These are phyloP conservation scores for Metschnikowia arizonensis DNA, from an alignment of 805 yeast genomes.

Conservation along the genomic window DNA sequence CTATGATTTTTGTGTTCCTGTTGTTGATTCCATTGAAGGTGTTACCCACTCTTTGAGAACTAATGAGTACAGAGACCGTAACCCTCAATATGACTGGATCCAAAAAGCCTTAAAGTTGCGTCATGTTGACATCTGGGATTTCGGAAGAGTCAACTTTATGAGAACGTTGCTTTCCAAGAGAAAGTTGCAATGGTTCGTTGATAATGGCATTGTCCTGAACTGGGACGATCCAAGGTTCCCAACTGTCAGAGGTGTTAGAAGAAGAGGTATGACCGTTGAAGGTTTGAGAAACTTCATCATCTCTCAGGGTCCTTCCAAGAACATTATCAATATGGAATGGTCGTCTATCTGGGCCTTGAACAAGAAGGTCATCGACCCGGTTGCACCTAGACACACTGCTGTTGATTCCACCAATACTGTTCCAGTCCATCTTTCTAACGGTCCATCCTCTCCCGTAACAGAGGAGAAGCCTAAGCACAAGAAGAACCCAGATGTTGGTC, in stretches of 20 bases:
- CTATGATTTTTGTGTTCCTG: slow-evolving; percentile 97
- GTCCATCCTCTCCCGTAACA: slow-evolving; percentile 55
- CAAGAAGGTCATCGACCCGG: slow-evolving; percentile 94
- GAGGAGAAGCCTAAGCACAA: slow-evolving; percentile 91
- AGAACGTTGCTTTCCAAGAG: slow-evolving; percentile 95
- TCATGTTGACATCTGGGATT: slow-evolving; percentile 96
- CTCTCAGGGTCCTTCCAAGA: slow-evolving; percentile 96
- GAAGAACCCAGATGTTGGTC: slow-evolving; percentile 89
- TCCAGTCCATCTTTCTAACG: slow-evolving; percentile 60
- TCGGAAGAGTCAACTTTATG: slow-evolving; percentile 93
- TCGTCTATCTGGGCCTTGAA: slow-evolving; percentile 95
- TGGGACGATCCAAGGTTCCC: slow-evolving; percentile 99
- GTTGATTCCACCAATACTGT: slow-evolving; percentile 63
- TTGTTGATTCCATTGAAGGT: slow-evolving; percentile 93
- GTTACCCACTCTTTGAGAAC: slow-evolving; percentile 98
- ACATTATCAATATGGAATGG: slow-evolving; percentile 97
- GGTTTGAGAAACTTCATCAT: slow-evolving; percentile 91
- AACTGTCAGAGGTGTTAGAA: slow-evolving; percentile 97
- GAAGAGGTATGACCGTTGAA: slow-evolving; percentile 99
- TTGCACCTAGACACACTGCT: slow-evolving; percentile 94
- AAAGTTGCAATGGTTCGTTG: slow-evolving; percentile 98
- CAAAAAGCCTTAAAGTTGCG: slow-evolving; percentile 74
- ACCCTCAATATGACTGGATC: slow-evolving; percentile 98
- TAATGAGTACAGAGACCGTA: slow-evolving; percentile 97
- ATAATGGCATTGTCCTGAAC: slow-evolving; percentile 76